A percentile compares a stretch with the other conserved stretches of the same genome.
These are phyloP conservation scores for Phanerochaete sordida DNA, from an alignment of 768 basidiomycete species.

Conservation along the genomic window DNA sequence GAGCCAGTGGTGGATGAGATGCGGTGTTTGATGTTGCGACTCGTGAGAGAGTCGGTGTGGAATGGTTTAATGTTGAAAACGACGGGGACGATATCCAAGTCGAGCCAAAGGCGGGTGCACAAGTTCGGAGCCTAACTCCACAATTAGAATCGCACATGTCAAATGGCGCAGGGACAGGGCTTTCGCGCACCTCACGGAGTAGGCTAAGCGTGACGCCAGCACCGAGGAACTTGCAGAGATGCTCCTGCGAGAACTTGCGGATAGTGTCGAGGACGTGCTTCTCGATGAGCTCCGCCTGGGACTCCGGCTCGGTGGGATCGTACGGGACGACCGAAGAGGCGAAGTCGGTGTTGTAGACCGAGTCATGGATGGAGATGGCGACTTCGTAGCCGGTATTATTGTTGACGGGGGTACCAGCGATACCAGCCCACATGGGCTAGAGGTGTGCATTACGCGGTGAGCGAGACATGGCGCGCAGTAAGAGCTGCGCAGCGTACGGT, in stretches of 20 bases:
- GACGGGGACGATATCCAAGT: conserved; percentile 78
- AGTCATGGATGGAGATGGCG: conserved; percentile 79
- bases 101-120: conserved; percentile 83
- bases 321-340: conserved; percentile 55
- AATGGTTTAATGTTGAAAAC: conserved; percentile 84
- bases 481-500: conserved; percentile 44
- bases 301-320: conserved; percentile 45
- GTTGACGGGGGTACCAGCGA: conserved; percentile 60
- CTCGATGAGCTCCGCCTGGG: conserved; percentile 61
- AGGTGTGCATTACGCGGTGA: conserved; percentile 11
- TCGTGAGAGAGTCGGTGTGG: conserved; percentile 75
- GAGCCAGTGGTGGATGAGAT: conserved; percentile 79
- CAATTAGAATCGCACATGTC: background rate
- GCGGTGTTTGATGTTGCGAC: conserved; percentile 79
- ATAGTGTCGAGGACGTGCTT: conserved; percentile 59
- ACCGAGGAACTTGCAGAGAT: conserved; percentile 84
- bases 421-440: conserved; percentile 87
- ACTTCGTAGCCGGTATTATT: conserved; percentile 64
- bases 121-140: conserved; percentile 61
- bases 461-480: background rate
- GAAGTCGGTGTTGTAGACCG: conserved; percentile 81
- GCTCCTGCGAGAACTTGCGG: conserved; percentile 69
- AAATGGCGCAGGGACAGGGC: background rate
- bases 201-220: conserved; percentile 73
- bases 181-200: conserved; percentile 57